A percentile compares a stretch with the other conserved stretches of the same genome.
phyloP scores from a whole-genome alignment of 2,329 filamentous ascomycete species.

The Karstenula rhodostoma region DNA sequence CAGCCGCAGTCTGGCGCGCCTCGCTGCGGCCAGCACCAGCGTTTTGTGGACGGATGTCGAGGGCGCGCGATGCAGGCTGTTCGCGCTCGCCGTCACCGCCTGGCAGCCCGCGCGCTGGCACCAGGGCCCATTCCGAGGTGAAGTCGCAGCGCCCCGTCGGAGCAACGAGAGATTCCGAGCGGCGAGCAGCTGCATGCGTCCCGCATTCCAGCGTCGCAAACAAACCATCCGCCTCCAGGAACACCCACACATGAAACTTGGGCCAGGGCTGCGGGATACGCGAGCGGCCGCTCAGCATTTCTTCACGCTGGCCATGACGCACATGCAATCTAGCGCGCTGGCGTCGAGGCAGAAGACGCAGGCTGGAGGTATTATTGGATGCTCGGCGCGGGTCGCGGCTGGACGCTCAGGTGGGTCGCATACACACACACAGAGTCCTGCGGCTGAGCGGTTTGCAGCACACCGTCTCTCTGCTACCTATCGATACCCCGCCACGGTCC shows the following conservation, averaged over 20 bases:
- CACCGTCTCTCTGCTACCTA: slow-evolving; percentile 13
- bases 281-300: neutral
- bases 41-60: neutral
- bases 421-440: slow-evolving; percentile 14
- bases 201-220: slow-evolving; percentile 35
- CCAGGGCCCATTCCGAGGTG: slow-evolving; percentile 20
- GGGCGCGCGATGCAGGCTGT: slow-evolving; percentile 8
- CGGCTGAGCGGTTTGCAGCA: slow-evolving; percentile 42
- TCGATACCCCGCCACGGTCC: slow-evolving; percentile 31
- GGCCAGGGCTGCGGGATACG: neutral
- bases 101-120: neutral
- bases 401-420: slow-evolving; percentile 23
- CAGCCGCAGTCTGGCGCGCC: neutral
- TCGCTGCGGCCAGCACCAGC: neutral
- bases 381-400: slow-evolving; percentile 24
- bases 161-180: neutral
- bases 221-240: slow-evolving; percentile 10
- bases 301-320: slow-evolving; percentile 4
- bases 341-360: neutral
- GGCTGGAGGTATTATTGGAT: neutral
- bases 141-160: slow-evolving; percentile 26
- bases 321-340: neutral
- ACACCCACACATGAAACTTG: neutral
- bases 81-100: neutral
- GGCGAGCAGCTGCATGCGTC: neutral